Conservation (phyloP, 148 eudicot species). For the Heliosperma pusillum region DNA sequence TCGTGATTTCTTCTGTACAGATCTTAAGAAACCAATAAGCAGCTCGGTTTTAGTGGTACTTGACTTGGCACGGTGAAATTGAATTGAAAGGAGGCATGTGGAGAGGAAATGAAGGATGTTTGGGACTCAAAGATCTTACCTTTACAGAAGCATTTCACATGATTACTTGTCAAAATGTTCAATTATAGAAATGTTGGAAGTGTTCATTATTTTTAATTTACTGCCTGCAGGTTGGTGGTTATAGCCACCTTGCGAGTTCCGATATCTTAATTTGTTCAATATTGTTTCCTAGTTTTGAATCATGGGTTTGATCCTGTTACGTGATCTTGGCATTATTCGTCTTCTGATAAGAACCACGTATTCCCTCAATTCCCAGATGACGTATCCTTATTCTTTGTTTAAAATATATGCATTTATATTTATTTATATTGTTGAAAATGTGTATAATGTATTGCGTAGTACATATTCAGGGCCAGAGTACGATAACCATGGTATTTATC, state of each 20-base stretch:
- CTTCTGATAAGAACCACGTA: no score
- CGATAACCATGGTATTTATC: no score
- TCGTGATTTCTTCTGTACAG: constrained; percentile 31
- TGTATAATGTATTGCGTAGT: no score
- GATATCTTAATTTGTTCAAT: not conserved
- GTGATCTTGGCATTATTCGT: no score
- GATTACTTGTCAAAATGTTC: not conserved
- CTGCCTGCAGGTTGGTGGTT: not conserved
- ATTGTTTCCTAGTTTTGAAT: not conserved
- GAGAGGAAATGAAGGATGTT: not conserved
- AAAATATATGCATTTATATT: no score
- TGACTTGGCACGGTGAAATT: not conserved
- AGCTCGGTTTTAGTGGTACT: not conserved
- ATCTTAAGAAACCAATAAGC: constrained; percentile 13
- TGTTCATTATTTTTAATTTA: not conserved
- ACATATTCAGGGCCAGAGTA: no score
- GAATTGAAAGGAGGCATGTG: not conserved
- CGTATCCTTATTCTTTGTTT: no score
- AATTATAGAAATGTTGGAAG: not conserved
- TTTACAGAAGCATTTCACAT: not conserved
- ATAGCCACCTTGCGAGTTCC: not conserved
- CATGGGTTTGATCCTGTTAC: no score
- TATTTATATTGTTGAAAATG: no score
- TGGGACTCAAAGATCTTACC: constrained; percentile 1
- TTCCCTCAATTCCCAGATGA: no score